Base-by-base conservation (phyloP, 2,329 filamentous ascomycete species). In the Aspergillus amoenus region DNA sequence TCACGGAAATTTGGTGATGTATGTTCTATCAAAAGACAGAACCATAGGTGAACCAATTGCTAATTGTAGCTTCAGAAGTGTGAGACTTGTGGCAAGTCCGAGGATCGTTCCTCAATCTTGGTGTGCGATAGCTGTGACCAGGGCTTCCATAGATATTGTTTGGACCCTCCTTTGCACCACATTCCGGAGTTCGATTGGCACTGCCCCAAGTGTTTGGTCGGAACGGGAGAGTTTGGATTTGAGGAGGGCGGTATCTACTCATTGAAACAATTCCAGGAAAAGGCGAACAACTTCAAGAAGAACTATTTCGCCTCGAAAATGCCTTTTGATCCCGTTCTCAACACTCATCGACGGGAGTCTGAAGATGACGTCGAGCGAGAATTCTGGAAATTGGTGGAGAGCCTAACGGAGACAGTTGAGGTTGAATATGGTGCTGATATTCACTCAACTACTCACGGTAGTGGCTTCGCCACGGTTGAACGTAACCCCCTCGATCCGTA, bases 361-460 rank as follows among this genome's bases (percentile, higher is more conserved):
- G 94, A 99, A 71, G 93, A 97, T 61, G 94, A 97, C 64, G 91
- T 99, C 4, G 94, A 99, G 75, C 87, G 87, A 18, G 94, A 99
- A 70, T 99, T 99, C 73, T 99, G 94, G 94, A 86, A 91, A 65
- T 82, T 97, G 8, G 94, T 97, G 0, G 91, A 94, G 47, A 95
- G 93, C 67, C 82, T 97, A 50, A 93, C 95, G 61, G 94, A 97
- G 73, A 95, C 92, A 0, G 93, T 97, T 1, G 94, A 97, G 73
- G 94, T 99, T 2, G 94, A 99, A 70, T 99, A 99, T 68, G 94
- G 94, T 40, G 94, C 94, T 9, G 94, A 99, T 68, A 97, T 99
- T 52, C 94, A 99, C 73, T 97, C 93, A 51, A 97, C 94, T 0
- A 99, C 94, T 0, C 94, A 99, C 69, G 94, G 94, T 8, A 97